Base-by-base conservation (phyloP, 192 early-diverging fungal genomes). In the Backusella westeae region DNA sequence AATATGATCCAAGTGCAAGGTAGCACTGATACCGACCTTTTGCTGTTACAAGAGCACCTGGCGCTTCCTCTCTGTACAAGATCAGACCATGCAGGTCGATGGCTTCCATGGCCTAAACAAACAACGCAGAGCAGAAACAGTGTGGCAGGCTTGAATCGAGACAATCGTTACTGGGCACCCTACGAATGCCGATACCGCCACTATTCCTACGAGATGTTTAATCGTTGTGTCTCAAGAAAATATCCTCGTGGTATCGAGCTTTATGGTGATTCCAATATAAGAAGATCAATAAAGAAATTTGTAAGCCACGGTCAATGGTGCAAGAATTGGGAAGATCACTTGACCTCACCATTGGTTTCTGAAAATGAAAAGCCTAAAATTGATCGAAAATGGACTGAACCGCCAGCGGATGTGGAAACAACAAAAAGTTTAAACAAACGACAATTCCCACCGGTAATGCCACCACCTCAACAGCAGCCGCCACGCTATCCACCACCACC, bases 221-320 rank as follows among this genome's bases (percentile, higher is more conserved):
- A 72, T 14, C 34, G 42, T 10, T 88, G 87, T 73, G 35, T 83
- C 21, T 34, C 71, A 0, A 39, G 66, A 32, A 69, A 71, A 46
- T 84, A 85, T 68, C 80, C 83, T n/a, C 59, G 53, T 0, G 73
- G 73, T 32, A 69, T 86, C 17, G 84, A 86, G 68, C 78, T 82
- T 71, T 88, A 77, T 39, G 87, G 87, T 36, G 87, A 88, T 74
- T 88, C 87, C 4, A 86, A 88, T 65, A 73, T 75, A 4, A 80
- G 87, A 9, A 68, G 87, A 6, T 67, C 84, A 15, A 17, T 88
- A n/a, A 88, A 88, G 65, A 86, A 83, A 69, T 72, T 88, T n/a
- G 52, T 80, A 12, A 85, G 80, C 3, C 67, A 79, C 70, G 86
- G 86, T 29, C 34, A 76, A 42, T 87, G 86, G 86, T 87, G 86